These are phyloP conservation scores for Solanum corneliomulleri DNA, from an alignment of 257 asterid species.

Conservation along the genomic window DNA sequence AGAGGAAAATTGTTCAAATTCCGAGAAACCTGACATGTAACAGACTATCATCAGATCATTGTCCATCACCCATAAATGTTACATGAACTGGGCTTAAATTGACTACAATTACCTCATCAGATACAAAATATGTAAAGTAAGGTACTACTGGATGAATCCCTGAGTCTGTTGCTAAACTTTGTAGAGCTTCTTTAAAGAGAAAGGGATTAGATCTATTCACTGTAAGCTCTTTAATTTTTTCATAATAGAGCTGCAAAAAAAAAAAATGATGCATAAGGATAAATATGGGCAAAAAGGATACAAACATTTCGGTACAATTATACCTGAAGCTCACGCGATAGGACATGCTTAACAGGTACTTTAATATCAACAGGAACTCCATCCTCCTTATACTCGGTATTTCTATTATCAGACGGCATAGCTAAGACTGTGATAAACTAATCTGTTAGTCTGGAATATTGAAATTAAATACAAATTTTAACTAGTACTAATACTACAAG, in stretches of 20 bases:
- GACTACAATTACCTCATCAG: constrained; percentile 64
- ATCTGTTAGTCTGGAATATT: background rate
- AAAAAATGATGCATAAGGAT: background rate
- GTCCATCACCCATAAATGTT: background rate
- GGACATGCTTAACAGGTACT: constrained; percentile 87
- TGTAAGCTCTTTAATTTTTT: constrained; percentile 83
- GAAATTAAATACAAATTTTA: background rate
- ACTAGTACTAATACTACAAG: background rate
- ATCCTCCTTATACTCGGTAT: constrained; percentile 72
- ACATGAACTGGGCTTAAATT: background rate
- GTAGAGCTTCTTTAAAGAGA: constrained; percentile 71
- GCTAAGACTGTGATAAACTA: constrained; percentile 33
- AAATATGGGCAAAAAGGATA: constrained; percentile 2
- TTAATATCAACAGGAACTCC: constrained; percentile 73
- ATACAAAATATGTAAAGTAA: constrained; percentile 78
- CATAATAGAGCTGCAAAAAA: constrained; percentile 80
- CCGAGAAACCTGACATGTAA: constrained; percentile 64
- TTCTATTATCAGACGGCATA: constrained; percentile 58
- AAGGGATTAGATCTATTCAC: constrained; percentile 61
- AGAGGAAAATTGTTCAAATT: constrained; percentile 58
- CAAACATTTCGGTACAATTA: constrained; percentile 3
- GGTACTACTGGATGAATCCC: constrained; percentile 98
- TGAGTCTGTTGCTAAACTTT: constrained; percentile 91
- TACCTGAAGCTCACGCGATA: constrained; percentile 98
- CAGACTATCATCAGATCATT: background rate